Evolutionary conservation across 441 rosid genomes (phyloP), one percentile per base, ranked within the genome.

Genomic region (Dalechampia spathulata): DNA sequence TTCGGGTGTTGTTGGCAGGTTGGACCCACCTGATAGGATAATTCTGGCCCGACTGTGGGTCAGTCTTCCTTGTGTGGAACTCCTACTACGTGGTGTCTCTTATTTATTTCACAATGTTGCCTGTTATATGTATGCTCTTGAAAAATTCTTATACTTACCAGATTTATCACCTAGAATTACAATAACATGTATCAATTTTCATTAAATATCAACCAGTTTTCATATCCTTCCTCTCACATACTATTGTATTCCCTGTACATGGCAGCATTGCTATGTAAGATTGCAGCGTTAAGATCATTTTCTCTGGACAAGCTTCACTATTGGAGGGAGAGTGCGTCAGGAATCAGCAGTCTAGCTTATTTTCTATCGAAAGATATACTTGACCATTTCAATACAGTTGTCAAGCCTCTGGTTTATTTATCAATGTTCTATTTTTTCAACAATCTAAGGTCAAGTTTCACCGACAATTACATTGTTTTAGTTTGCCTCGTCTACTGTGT

Each of bases 381-480:
- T 13, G 99, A 92, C 75, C 84, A 75, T 67, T 92, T 92, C 78
- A 92, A 85, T 55, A 82, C 79, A 9, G 54, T 80, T 48, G 75
- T 92, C 68, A 92, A 92, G 73, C 99, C 99, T 13, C 69, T 85
- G 61, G 90, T 89, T 45, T 92, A 89, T 69, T 83, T 92, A 63
- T 92, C 96, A 26, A 92, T 89, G 95, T 92, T 85, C 79, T 92
- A 75, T 61, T 92, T 85, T 84, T 89, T 85, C 77, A 89, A 82
- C 44, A 89, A 83, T 54, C 97, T 96, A 1, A 79, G 99, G 71
- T 89, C 99, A 13, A 63, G 80, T 27, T 85, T 92, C 23, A 48
- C 71, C 1, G 99, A 89, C 70, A 89, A 92, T 66, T 92, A 89
- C 51, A 49, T 60, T 3, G 86, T 92, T 63, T 58, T 87, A 74